Conservation (phyloP, 1,284 basidiomycete species). For the Thelephora terrestris region DNA sequence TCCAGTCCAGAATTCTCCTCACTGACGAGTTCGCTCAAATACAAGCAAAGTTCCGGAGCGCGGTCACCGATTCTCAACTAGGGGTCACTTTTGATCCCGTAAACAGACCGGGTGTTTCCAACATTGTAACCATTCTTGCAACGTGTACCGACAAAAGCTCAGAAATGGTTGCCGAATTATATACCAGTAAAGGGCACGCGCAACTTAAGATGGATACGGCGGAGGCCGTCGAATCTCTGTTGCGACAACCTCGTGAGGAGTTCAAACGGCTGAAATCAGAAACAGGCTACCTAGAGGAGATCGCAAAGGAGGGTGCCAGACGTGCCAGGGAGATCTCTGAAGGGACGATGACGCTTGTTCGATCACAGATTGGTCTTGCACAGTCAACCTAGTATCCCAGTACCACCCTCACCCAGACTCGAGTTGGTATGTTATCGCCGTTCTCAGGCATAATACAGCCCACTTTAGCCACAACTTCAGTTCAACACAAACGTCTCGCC, state of each 20-base stretch:
- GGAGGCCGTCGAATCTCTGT: conserved; percentile 60
- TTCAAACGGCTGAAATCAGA: conserved; percentile 60
- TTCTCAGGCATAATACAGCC: too few relatives aligned
- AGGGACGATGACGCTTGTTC: conserved; percentile 59
- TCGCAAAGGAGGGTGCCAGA: conserved; percentile 56
- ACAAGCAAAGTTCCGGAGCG: conserved; percentile 61
- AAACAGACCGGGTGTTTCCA: conserved; percentile 73
- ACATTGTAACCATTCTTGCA: conserved; percentile 71
- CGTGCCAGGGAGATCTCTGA: conserved; percentile 55
- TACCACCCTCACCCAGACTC: too few relatives aligned
- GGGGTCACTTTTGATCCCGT: conserved; percentile 74
- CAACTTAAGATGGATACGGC: conserved; percentile 66
- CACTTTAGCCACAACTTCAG: too few relatives aligned
- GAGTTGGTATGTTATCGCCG: too few relatives aligned
- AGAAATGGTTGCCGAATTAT: conserved; percentile 36
- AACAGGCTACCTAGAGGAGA: conserved; percentile 46
- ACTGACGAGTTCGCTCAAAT: conserved; percentile 68
- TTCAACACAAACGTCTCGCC: too few relatives aligned
- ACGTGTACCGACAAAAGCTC: conserved; percentile 51
- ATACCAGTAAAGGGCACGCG: conserved; percentile 51
- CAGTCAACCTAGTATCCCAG: conserved; percentile 1
- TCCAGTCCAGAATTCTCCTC: conserved; percentile 77
- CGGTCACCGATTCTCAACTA: conserved; percentile 76
- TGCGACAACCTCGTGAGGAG: conserved; percentile 63
- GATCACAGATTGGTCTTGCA: conserved; percentile 53